phyloP scores from a whole-genome alignment of 208 protist genomes.

The Crithidia mellificae region DNA sequence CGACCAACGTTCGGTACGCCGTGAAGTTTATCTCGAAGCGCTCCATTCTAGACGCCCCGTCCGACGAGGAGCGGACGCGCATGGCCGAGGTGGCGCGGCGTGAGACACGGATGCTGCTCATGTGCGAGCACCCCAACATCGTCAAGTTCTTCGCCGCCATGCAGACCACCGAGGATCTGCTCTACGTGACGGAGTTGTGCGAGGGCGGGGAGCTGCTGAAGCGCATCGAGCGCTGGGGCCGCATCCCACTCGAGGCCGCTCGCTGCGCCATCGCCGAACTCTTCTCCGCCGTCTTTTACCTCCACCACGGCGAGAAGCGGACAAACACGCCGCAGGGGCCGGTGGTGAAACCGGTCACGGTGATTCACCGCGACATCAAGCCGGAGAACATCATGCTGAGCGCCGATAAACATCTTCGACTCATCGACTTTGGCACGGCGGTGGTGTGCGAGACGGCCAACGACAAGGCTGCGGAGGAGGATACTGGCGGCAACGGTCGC shows the following conservation, averaged over 20 bases:
- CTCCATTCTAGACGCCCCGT: constrained; percentile 81
- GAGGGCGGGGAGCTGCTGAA: constrained; percentile 85
- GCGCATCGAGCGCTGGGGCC: constrained; percentile 50
- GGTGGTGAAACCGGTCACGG: constrained; percentile 44
- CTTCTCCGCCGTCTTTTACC: constrained; percentile 94
- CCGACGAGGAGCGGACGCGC: constrained; percentile 79
- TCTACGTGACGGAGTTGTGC: constrained; percentile 89
- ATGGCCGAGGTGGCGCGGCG: constrained; percentile 87
- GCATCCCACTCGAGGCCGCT: constrained; percentile 82
- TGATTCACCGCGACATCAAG: constrained; percentile 96
- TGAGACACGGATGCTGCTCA: constrained; percentile 82
- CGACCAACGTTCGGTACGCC: constrained; percentile 68
- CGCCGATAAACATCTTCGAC: constrained; percentile 89
- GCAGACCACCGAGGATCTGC: constrained; percentile 80
- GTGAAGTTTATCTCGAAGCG: constrained; percentile 88
- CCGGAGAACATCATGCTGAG: constrained; percentile 96
- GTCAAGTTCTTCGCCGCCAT: constrained; percentile 83
- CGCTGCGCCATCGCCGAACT: constrained; percentile 92
- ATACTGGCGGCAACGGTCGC: constrained; percentile 48
- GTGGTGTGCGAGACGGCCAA: constrained; percentile 73
- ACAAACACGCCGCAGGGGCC: constrained; percentile 17
- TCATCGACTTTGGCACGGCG: constrained; percentile 97
- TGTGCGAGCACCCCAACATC: constrained; percentile 90
- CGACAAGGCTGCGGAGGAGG: constrained; percentile 66
- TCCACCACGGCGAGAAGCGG: constrained; percentile 90